These are phyloP conservation scores for Leucoagaricus sp. DNA, from an alignment of 1,284 basidiomycete genomes.

Conservation along the genomic window DNA sequence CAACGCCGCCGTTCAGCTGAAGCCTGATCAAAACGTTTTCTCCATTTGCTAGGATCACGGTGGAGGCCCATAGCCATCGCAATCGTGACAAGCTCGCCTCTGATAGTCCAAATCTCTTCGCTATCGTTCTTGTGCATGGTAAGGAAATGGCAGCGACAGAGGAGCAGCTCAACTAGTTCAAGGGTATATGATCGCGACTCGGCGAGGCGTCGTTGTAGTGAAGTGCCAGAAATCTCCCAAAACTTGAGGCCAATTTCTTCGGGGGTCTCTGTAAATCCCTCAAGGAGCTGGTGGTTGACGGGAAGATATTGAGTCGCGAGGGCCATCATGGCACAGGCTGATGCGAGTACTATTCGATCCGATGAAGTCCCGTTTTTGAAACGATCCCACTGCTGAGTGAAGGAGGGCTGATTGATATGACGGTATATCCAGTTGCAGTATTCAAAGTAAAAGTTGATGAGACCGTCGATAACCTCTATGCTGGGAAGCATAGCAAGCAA, in stretches of 20 bases:
- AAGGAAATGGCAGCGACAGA: conserved; percentile 70
- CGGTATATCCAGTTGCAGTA: conserved; percentile 85
- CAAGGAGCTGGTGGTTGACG: conserved; percentile 57
- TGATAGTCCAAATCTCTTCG: conserved; percentile 76
- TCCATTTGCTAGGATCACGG: conserved; percentile 75
- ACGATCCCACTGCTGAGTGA: conserved; percentile 64
- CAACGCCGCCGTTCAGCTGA: conserved; percentile 74
- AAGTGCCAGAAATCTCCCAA: conserved; percentile 64
- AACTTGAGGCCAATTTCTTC: conserved; percentile 64
- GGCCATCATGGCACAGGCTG: conserved; percentile 70
- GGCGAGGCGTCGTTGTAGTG: conserved; percentile 62
- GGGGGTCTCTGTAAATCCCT: conserved; percentile 44
- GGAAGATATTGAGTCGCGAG: conserved; percentile 74
- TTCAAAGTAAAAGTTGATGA: conserved; percentile 76
- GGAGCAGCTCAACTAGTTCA: conserved; percentile 72
- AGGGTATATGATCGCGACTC: conserved; percentile 67
- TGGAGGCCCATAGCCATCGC: conserved; percentile 80
- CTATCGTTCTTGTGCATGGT: conserved; percentile 71
- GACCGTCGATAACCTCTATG: conserved; percentile 65
- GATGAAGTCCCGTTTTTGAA: conserved; percentile 66
- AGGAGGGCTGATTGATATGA: conserved; percentile 65
- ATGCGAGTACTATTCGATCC: conserved; percentile 69
- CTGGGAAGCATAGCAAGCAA: conserved; percentile 66
- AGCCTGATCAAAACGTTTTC: conserved; percentile 53
- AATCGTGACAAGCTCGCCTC: conserved; percentile 70